Evolutionary conservation across 2,329 filamentous ascomycete genomes (phyloP).

Genomic region (Knufia fluminis): DNA sequence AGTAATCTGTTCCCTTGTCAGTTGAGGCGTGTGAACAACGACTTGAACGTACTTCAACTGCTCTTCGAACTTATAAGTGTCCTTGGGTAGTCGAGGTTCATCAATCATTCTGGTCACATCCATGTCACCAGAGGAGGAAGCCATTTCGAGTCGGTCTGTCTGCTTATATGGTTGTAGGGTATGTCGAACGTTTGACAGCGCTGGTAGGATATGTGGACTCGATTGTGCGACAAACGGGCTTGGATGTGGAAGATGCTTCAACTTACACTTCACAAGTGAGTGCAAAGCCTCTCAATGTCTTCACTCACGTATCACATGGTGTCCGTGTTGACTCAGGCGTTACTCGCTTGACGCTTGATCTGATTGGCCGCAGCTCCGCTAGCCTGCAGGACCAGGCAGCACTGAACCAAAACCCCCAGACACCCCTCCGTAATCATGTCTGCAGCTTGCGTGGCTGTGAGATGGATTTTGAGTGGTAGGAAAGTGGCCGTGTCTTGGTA

Average conservation of each 20-base stretch:
- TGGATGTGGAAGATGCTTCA: not conserved
- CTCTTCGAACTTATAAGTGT: not conserved
- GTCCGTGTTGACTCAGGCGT: not conserved
- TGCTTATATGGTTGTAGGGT: not conserved
- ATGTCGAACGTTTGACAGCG: not conserved
- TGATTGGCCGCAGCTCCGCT: not conserved
- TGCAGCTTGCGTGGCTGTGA: not conserved
- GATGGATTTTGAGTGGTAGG: not conserved
- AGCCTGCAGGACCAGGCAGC: not conserved
- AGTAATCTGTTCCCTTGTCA: not conserved
- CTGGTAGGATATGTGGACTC: not conserved
- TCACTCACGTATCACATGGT: not conserved
- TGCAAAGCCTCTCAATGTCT: not conserved
- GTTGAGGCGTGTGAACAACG: too few species aligned
- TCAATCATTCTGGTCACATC: not conserved
- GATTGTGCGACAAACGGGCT: not conserved
- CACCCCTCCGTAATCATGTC: not conserved
- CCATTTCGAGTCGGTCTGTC: not conserved
- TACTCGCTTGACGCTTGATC: not conserved
- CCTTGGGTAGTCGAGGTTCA: not conserved
- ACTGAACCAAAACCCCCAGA: not conserved
- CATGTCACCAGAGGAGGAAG: not conserved
- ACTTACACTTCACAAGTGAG: too few species aligned
- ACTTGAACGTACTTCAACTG: not conserved
- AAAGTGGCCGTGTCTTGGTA: not conserved